These are phyloP conservation scores for Sporothrix humicola DNA, from an alignment of 2,329 filamentous ascomycete species.

Conservation along the genomic window DNA sequence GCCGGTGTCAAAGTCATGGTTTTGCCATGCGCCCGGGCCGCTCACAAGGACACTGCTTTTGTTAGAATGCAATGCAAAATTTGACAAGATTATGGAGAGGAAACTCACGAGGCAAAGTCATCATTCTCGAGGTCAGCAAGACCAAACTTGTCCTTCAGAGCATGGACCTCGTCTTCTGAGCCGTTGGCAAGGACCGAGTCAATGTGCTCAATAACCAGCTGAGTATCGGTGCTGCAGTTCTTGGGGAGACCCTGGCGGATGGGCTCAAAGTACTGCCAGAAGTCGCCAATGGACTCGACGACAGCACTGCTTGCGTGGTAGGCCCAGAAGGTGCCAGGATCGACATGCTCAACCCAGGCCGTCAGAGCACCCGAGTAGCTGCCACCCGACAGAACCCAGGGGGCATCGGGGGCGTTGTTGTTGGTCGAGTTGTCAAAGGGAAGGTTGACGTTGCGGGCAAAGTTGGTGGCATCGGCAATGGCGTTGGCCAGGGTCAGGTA, in stretches of 20 bases:
- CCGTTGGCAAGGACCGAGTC: slow-evolving; percentile 53
- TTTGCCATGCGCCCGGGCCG: slow-evolving; percentile 65
- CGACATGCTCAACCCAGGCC: slow-evolving; percentile 57
- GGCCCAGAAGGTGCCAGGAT: slow-evolving; percentile 64
- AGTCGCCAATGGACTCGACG: slow-evolving; percentile 57
- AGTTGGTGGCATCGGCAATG: slow-evolving; percentile 50
- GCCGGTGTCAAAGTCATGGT: slow-evolving; percentile 54
- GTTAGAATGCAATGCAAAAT: background rate
- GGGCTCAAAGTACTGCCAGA: slow-evolving; percentile 63
- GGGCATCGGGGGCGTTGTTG: slow-evolving; percentile 53
- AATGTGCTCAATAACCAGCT: slow-evolving; percentile 57
- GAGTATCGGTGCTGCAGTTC: slow-evolving; percentile 62
- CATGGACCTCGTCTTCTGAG: slow-evolving; percentile 48
- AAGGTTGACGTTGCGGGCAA: slow-evolving; percentile 52
- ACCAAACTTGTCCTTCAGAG: slow-evolving; percentile 58
- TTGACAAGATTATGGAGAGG: background rate
- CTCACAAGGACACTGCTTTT: slow-evolving; percentile 54
- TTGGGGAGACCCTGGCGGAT: slow-evolving; percentile 59
- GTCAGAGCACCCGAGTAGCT: slow-evolving; percentile 62
- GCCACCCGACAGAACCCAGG: slow-evolving; percentile 62
- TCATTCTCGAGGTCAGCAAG: slow-evolving; percentile 53
- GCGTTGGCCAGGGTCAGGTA: slow-evolving; percentile 51
- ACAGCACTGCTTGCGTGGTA: slow-evolving; percentile 63
- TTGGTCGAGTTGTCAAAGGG: slow-evolving; percentile 53
- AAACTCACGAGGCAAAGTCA: slow-evolving; percentile 49